Evolutionary conservation across 768 basidiomycete genomes (phyloP).

Genomic region (Russula earlei): DNA sequence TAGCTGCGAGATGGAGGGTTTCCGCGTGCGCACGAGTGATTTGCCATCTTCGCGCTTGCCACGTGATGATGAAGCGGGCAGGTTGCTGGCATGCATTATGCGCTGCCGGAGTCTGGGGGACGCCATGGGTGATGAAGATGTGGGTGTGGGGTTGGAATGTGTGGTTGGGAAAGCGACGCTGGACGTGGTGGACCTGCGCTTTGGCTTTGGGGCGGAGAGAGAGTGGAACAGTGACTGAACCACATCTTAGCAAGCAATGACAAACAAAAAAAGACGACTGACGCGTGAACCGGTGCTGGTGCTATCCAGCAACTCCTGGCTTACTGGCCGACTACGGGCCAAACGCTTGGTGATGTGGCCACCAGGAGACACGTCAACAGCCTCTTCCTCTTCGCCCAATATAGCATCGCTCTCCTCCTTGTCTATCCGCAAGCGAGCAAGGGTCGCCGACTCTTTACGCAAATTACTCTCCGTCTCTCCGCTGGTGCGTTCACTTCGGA

Average conservation of each 20-base stretch:
- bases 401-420: constrained; percentile 14
- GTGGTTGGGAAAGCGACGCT: constrained; percentile 19
- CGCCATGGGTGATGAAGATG: constrained; percentile 10
- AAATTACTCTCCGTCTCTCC: constrained; percentile 13
- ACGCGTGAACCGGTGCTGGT: constrained; percentile 24
- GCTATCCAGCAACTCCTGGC: constrained; percentile 39
- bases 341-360: constrained; percentile 70
- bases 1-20: constrained; percentile 13
- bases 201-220: constrained; percentile 5
- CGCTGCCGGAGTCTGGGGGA: constrained; percentile 18
- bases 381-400: constrained; percentile 41
- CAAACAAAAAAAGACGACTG: constrained; percentile 20
- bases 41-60: constrained; percentile 10
- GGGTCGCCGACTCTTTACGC: constrained; percentile 21
- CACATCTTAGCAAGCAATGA: neutral
- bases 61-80: constrained; percentile 12
- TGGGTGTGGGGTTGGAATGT: constrained; percentile 10
- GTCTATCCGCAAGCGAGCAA: constrained; percentile 15
- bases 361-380: constrained; percentile 63
- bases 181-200: constrained; percentile 9
- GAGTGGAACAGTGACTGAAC: constrained; percentile 8
- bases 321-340: constrained; percentile 63
- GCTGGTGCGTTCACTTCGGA: constrained; percentile 9
- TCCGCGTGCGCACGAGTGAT: constrained; percentile 14
- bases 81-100: constrained; percentile 11